These are phyloP conservation scores for Phalaenopsis aphrodite DNA, from an alignment of 106 monocot genomes.

Conservation along the genomic window DNA sequence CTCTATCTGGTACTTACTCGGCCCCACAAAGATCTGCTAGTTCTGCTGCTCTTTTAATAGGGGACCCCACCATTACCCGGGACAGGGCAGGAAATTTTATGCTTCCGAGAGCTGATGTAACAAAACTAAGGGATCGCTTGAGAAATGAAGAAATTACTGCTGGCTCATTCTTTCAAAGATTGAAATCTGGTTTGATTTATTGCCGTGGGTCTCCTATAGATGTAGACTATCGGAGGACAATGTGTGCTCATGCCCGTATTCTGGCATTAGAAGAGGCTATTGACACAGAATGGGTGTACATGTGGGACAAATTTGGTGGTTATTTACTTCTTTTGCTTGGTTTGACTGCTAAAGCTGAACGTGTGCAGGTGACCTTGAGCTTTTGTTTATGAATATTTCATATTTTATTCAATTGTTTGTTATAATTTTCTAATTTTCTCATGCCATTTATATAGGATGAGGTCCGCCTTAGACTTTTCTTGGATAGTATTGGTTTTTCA, in stretches of 20 bases:
- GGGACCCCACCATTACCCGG: conserved; percentile 71
- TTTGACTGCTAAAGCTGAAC: conserved; percentile 94
- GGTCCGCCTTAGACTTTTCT: conserved; percentile 92
- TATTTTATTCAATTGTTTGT: background rate
- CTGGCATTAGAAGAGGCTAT: conserved; percentile 98
- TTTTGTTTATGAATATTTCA: background rate
- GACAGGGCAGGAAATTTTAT: conserved; percentile 98
- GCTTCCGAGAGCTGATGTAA: conserved; percentile 92
- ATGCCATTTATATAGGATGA: conserved; percentile 60
- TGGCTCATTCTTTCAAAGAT: conserved; percentile 45
- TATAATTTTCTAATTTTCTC: conserved; percentile 1
- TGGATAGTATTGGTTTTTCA: conserved; percentile 94
- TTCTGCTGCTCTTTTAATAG: conserved; percentile 95
- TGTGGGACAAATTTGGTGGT: conserved; percentile 99
- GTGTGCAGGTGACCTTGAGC: conserved; percentile 54
- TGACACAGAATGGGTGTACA: conserved; percentile 98
- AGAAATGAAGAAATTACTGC: conserved; percentile 87
- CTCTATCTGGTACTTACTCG: conserved; percentile 92
- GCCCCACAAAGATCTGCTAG: conserved; percentile 97
- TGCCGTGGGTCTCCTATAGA: conserved; percentile 40
- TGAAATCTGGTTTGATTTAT: conserved; percentile 40
- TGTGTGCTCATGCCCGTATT: conserved; percentile 98
- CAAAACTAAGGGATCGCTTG: conserved; percentile 89
- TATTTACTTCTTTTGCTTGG: conserved; percentile 99
- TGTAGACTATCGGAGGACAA: conserved; percentile 75